These are phyloP conservation scores for Bacidia rubella DNA, from an alignment of 495 filamentous ascomycete genomes.

Conservation along the genomic window DNA sequence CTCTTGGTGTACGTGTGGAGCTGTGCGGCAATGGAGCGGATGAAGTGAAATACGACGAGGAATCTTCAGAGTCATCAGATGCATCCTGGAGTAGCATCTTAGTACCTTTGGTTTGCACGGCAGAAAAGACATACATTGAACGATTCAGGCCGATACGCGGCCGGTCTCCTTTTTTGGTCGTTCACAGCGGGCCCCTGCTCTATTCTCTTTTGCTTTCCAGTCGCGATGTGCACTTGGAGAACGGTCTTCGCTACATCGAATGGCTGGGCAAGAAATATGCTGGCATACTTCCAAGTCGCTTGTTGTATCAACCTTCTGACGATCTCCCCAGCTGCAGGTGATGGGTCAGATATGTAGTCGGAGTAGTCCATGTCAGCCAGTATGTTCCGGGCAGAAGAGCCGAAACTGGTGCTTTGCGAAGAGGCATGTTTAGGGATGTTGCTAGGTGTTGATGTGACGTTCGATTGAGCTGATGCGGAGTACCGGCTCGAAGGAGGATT, in stretches of 20 bases:
- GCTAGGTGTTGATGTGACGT: conserved; percentile 28
- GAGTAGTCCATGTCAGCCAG: conserved; percentile 81
- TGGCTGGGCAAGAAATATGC: conserved; percentile 76
- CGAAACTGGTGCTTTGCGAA: conserved; percentile 40
- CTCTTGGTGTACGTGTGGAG: conserved; percentile 38
- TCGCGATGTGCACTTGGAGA: conserved; percentile 56
- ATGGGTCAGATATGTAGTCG: conserved; percentile 66
- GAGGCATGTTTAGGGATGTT: conserved; percentile 30
- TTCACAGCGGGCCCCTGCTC: conserved; percentile 14
- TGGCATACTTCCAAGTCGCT: conserved; percentile 73
- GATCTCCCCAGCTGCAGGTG: conserved; percentile 57
- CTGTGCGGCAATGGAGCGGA: conserved; percentile 40
- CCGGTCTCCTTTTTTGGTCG: conserved; percentile 20
- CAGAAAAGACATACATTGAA: conserved; percentile 19
- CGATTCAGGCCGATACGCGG: conserved; percentile 28
- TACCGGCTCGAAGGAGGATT: conserved; percentile 68
- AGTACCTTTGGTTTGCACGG: background rate
- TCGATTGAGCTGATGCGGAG: conserved; percentile 17
- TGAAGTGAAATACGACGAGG: conserved; percentile 76
- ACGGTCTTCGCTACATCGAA: conserved; percentile 95
- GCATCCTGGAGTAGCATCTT: conserved; percentile 20
- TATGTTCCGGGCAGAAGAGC: conserved; percentile 67
- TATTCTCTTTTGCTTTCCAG: conserved; percentile 6
- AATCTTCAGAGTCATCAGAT: conserved; percentile 63
- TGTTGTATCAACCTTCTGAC: conserved; percentile 62